These are phyloP conservation scores for Diutina rugosa DNA, from an alignment of 1,139 yeast genomes.

Conservation along the genomic window DNA sequence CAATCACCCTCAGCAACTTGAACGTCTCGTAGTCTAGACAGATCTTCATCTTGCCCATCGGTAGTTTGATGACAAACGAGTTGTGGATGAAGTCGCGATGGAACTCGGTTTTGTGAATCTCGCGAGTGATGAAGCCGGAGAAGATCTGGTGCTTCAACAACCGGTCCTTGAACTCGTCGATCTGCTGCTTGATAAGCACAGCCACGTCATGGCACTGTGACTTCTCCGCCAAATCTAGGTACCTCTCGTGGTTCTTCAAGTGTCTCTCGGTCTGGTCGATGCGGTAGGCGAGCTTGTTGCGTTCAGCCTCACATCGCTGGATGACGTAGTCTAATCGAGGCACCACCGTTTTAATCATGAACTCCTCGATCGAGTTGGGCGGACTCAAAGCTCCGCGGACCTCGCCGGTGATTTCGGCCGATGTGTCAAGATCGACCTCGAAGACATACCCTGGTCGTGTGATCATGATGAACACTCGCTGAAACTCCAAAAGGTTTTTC, in stretches of 20 bases:
- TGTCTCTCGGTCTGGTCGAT: not conserved
- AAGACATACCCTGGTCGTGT: not conserved
- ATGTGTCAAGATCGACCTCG: not conserved
- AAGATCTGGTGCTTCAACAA: not conserved
- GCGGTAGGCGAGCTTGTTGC: not conserved
- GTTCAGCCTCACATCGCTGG: not conserved
- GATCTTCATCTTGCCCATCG: not conserved
- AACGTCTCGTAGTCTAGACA: not conserved
- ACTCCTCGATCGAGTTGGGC: not conserved
- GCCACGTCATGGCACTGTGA: not conserved
- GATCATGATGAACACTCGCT: not conserved
- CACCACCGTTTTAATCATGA: not conserved
- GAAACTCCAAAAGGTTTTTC: not conserved
- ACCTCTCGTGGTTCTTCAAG: not conserved
- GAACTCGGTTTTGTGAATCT: not conserved
- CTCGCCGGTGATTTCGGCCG: not conserved
- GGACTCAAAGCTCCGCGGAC: not conserved
- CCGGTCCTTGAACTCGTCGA: not conserved
- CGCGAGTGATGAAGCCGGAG: too few relatives aligned
- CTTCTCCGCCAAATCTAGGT: not conserved
- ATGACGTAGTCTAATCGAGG: not conserved
- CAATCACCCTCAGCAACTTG: not conserved
- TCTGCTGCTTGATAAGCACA: not conserved
- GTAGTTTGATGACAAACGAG: not conserved
- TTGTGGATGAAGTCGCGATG: not conserved